Evolutionary conservation across 768 basidiomycete species (phyloP).

Genomic region (Stropharia rugosoannulata): DNA sequence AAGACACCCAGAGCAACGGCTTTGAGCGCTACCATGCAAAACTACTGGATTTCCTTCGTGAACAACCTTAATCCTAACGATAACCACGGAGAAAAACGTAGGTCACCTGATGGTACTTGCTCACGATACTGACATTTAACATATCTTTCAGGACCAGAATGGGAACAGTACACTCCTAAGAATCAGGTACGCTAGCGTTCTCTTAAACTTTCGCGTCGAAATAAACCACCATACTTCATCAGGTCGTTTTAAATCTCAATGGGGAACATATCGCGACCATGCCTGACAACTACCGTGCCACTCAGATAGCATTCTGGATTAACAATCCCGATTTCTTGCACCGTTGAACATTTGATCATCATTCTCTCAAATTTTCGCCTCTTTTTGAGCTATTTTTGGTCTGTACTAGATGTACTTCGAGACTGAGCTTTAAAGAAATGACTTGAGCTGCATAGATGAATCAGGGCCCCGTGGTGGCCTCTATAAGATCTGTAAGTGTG

Average conservation of each 20-base stretch:
- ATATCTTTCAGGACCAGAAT: background rate
- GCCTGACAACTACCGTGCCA: background rate
- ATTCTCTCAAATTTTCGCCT: too few relatives aligned
- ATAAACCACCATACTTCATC: too few relatives aligned
- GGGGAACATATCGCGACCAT: background rate
- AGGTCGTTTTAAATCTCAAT: background rate
- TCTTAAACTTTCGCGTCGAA: too few relatives aligned
- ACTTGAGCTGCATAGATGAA: too few relatives aligned
- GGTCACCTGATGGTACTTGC: background rate
- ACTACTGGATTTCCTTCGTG: slow-evolving; percentile 17
- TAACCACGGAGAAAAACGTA: slow-evolving; percentile 2
- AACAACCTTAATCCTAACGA: slow-evolving; percentile 12
- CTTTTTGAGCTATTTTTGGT: too few relatives aligned
- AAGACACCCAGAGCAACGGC: background rate
- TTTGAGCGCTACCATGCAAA: slow-evolving; percentile 8
- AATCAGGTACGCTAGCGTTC: background rate
- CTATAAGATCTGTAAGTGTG: too few relatives aligned
- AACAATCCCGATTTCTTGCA: slow-evolving; percentile 9
- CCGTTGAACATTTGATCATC: background rate
- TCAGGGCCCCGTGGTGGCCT: too few relatives aligned
- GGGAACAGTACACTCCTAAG: background rate
- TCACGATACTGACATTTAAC: background rate
- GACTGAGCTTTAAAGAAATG: too few relatives aligned
- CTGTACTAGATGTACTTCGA: too few relatives aligned
- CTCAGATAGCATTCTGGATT: slow-evolving; percentile 8